These are phyloP conservation scores for Trichomonascaceae sp. DNA, from an alignment of 1,139 yeast species.

Conservation along the genomic window DNA sequence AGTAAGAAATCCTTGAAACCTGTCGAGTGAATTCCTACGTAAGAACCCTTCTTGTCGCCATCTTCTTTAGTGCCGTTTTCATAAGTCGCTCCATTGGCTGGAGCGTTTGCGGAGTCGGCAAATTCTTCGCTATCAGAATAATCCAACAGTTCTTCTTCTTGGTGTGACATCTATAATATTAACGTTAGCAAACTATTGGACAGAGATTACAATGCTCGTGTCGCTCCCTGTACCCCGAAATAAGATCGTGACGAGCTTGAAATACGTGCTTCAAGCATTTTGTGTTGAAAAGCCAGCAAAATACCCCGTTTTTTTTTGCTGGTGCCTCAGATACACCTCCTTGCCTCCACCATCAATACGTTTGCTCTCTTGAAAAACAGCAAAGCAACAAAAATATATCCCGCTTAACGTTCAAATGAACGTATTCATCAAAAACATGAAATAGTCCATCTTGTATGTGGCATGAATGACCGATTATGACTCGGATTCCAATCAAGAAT, in stretches of 20 bases:
- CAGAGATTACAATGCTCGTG: not conserved
- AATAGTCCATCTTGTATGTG: not conserved
- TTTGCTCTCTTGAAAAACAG: not conserved
- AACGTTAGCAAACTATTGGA: not conserved
- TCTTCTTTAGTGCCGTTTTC: constrained; percentile 18
- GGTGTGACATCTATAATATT: constrained; percentile 47
- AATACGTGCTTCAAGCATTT: not conserved
- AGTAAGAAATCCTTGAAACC: constrained; percentile 96
- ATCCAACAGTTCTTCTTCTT: constrained; percentile 98
- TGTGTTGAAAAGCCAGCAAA: not conserved
- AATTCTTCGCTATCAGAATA: constrained; percentile 98
- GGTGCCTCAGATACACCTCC: not conserved
- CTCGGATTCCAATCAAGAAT: not conserved
- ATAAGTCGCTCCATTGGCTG: constrained; percentile 31
- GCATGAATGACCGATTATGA: not conserved
- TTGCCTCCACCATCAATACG: not conserved
- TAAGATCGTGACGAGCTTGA: not conserved
- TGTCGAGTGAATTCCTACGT: constrained; percentile 96
- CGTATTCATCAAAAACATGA: not conserved
- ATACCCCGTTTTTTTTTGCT: not conserved
- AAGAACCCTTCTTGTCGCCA: constrained; percentile 71
- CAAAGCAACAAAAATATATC: not conserved
- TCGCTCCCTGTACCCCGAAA: not conserved
- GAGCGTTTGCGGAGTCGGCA: constrained; percentile 53
- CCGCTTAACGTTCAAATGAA: not conserved